phyloP scores from a whole-genome alignment of 768 basidiomycete genomes.

The Suillus brevipes region DNA sequence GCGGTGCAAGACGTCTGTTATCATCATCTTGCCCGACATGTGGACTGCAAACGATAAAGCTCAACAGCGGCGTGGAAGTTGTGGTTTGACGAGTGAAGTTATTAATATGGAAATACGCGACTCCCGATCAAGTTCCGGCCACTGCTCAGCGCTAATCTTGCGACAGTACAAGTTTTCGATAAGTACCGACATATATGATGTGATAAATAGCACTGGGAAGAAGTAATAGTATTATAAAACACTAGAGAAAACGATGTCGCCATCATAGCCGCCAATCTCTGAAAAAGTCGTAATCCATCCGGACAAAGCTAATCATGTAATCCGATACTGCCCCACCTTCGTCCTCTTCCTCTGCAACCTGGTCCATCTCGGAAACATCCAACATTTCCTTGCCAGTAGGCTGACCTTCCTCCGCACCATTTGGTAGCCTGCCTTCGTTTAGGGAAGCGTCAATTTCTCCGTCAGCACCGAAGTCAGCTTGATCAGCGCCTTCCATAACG shows the following conservation, averaged over 20 bases:
- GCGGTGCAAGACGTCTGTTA: slow-evolving; percentile 32
- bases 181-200: not conserved
- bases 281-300: slow-evolving; percentile 67
- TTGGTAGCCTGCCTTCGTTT: slow-evolving; percentile 11
- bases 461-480: slow-evolving; percentile 74
- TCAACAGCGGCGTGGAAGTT: not conserved
- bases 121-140: not conserved
- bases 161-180: not conserved
- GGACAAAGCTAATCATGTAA: slow-evolving; percentile 77
- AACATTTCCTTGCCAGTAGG: slow-evolving; percentile 30
- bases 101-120: not conserved
- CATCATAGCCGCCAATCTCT: slow-evolving; percentile 62
- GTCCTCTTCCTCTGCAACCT: slow-evolving; percentile 39
- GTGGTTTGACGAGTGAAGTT: not conserved
- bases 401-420: slow-evolving; percentile 14
- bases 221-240: slow-evolving; percentile 2
- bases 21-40: slow-evolving; percentile 22
- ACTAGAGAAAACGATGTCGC: slow-evolving; percentile 14
- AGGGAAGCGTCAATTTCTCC: slow-evolving; percentile 20
- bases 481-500: slow-evolving; percentile 73
- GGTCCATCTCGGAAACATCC: slow-evolving; percentile 30
- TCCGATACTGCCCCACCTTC: slow-evolving; percentile 79
- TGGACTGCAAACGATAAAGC: slow-evolving; percentile 9
- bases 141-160: too few species aligned
- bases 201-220: slow-evolving; percentile 19